Conservation (phyloP, 805 yeast genomes). For the Saccharomycopsis microspora region DNA sequence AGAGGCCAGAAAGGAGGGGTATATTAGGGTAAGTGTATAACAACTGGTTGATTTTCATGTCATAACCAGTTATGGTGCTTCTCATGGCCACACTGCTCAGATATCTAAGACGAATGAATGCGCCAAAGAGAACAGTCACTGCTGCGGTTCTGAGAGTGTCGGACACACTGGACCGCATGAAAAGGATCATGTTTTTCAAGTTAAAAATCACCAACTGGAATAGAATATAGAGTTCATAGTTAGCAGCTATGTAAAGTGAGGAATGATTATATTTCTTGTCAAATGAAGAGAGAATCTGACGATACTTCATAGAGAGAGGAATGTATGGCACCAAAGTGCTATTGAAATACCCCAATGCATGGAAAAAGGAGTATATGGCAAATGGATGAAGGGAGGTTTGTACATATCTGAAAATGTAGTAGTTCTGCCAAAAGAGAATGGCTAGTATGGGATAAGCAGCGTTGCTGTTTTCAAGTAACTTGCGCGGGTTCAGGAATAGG, state of each 20-base stretch:
- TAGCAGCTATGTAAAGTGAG: slow-evolving; percentile 33
- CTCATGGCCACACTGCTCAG: slow-evolving; percentile 46
- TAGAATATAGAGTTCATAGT: slow-evolving; percentile 33
- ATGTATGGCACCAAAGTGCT: slow-evolving; percentile 21
- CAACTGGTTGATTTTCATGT: slow-evolving; percentile 29
- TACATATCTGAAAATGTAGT: slow-evolving; percentile 31
- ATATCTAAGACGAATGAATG: slow-evolving; percentile 51
- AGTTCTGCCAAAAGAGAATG: slow-evolving; percentile 29
- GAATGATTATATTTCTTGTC: slow-evolving; percentile 30
- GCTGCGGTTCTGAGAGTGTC: slow-evolving; percentile 25
- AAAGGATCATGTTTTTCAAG: background rate
- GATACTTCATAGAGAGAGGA: slow-evolving; percentile 14
- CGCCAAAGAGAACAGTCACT: slow-evolving; percentile 33
- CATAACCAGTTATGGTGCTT: slow-evolving; percentile 34
- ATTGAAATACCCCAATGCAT: slow-evolving; percentile 47
- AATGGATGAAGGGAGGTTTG: slow-evolving; percentile 47
- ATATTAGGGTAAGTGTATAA: slow-evolving; percentile 18
- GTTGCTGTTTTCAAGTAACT: slow-evolving; percentile 33
- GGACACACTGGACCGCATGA: slow-evolving; percentile 1
- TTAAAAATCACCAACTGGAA: slow-evolving; percentile 23
- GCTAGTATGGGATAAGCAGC: slow-evolving; percentile 46
- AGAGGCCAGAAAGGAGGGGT: no score
- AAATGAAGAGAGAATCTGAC: slow-evolving; percentile 21
- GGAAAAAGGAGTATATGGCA: slow-evolving; percentile 52
- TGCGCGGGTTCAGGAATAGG: slow-evolving; percentile 22